Evolutionary conservation across 495 filamentous ascomycete genomes (phyloP), one percentile per base, ranked within the genome.

Genomic region (Tuber indicum): DNA sequence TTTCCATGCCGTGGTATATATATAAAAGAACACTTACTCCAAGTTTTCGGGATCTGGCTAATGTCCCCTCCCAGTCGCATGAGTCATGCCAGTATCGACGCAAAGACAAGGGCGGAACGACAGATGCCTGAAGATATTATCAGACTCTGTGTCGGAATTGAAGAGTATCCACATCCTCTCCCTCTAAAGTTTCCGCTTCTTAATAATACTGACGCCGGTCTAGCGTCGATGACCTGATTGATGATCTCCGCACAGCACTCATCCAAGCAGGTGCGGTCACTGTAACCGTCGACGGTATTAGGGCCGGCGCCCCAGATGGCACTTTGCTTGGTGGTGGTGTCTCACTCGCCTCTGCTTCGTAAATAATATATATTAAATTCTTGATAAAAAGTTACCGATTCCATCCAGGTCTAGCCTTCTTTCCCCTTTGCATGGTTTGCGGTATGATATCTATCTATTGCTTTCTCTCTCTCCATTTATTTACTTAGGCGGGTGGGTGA

Each of bases 21-120:
- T 41, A 41, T 41, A 74, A 74, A 82, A 45, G n/a, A 36, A 66
- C 6, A 1, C 14, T 14, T 66, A 36, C n/a, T 66, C 26, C 58
- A 66, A 36, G 16, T 19, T 26, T 9, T 21, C 10, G 43, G 41
- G 4, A 69, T 49, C 16, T 42, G 16, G 16, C 26, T 74, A 5
- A 76, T 21, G 12, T 23, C 14, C 45, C 4, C 17, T 39, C 32
- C n/a, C 39, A 80, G 78, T 81, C 93, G 92, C 77, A 99, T 99
- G 96, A 98, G 96, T 85, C 96, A 99, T 86, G 96, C 96, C 36
- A 97, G 94, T 83, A 99, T 99, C 84, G 96, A 98, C 84, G 92
- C 92, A 77, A 95, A 96, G 87, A 97, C 94, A 75, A 88, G 96
- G 81, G 86, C 89, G 83, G 95, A 99, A 86, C 88, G 96, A 79